Conservation (phyloP, 768 basidiomycete species). For the Suillus subluteus region DNA sequence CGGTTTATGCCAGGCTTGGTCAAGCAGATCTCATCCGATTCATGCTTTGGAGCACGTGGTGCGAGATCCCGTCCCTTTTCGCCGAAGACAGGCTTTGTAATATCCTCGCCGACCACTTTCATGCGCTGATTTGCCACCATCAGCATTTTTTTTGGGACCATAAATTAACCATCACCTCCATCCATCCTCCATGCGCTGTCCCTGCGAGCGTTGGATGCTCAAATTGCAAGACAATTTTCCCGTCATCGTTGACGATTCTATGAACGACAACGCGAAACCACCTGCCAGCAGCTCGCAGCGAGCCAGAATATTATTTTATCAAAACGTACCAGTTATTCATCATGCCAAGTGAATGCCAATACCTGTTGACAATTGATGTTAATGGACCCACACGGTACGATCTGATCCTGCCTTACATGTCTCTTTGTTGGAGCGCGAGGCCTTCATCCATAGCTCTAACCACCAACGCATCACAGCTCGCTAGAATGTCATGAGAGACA, state of each 20-base stretch:
- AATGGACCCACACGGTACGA: constrained; percentile 10
- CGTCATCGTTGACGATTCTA: constrained; percentile 32
- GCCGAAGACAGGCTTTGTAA: constrained; percentile 45
- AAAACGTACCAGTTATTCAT: constrained; percentile 51
- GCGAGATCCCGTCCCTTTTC: background rate
- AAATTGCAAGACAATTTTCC: constrained; percentile 40
- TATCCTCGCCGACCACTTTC: constrained; percentile 48
- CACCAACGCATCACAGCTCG: constrained; percentile 40
- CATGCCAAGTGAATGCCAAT: constrained; percentile 63
- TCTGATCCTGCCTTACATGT: constrained; percentile 43
- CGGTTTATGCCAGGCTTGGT: constrained; percentile 48
- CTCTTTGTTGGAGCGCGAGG: constrained; percentile 50
- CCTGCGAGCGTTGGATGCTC: constrained; percentile 64
- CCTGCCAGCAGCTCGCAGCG: constrained; percentile 30
- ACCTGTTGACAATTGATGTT: constrained; percentile 21
- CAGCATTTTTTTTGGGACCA: background rate
- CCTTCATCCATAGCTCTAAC: constrained; percentile 62
- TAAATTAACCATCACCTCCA: constrained; percentile 42
- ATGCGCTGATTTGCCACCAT: constrained; percentile 36
- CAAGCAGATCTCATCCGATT: constrained; percentile 39
- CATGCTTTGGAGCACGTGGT: background rate
- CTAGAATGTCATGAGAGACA: constrained; percentile 39
- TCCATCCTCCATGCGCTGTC: constrained; percentile 56
- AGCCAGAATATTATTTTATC: background rate
- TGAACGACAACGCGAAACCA: constrained; percentile 62